Conservation (phyloP, 805 yeast genomes). For the Myxozyma neotropica region DNA sequence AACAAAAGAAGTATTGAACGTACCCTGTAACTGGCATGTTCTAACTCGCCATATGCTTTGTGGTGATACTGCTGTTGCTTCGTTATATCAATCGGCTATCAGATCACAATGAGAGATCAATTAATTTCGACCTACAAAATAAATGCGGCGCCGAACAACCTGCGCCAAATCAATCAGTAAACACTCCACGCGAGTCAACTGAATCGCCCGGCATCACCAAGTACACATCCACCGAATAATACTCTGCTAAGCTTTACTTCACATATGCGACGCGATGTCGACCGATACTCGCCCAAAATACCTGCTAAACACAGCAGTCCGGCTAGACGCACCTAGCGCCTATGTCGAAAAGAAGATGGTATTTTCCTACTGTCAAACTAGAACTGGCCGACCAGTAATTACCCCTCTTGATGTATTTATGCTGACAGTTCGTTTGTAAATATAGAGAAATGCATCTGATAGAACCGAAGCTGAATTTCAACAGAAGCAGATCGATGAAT, state of each 20-base stretch:
- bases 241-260: no score
- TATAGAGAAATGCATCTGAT: neutral
- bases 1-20: neutral
- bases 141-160: no score
- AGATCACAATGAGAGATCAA: no score
- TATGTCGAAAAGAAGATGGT: conserved; percentile 26
- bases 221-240: no score
- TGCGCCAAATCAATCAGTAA: no score
- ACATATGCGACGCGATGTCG: neutral
- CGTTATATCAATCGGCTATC: no score
- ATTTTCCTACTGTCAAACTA: neutral
- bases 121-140: no score
- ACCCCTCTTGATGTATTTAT: no score
- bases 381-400: neutral
- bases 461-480: conserved; percentile 31
- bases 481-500: conserved; percentile 56
- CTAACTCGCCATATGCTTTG: neutral
- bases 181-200: no score
- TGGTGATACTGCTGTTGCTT: no score
- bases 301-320: conserved; percentile 9
- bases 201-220: no score
- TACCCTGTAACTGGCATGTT: conserved; percentile 23
- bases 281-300: neutral
- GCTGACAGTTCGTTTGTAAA: neutral
- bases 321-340: conserved; percentile 30